Percentiles rank a stretch among this genome's conserved stretches.
phyloP scores from a whole-genome alignment of 495 filamentous ascomycete genomes.

The Entonaema liquescens region DNA sequence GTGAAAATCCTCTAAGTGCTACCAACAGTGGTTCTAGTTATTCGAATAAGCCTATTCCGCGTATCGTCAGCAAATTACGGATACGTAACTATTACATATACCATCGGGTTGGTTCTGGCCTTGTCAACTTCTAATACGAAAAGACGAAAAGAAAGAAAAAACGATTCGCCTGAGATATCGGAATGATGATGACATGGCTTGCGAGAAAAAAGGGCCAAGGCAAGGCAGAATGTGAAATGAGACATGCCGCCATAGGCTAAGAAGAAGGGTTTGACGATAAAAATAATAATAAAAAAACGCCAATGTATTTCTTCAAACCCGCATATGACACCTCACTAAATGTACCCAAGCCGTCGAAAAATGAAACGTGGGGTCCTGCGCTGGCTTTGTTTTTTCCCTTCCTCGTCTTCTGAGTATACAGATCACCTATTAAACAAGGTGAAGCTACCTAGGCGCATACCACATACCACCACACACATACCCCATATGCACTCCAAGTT shows the following conservation, averaged over 20 bases:
- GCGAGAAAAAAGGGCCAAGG: background rate
- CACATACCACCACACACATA: background rate
- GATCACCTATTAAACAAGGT: background rate
- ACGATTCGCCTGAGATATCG: background rate
- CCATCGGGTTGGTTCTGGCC: background rate
- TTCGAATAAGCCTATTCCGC: background rate
- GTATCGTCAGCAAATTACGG: background rate
- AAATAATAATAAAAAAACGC: background rate
- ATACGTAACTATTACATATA: background rate
- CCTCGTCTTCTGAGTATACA: background rate
- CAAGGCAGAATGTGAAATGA: background rate
- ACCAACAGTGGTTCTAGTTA: background rate
- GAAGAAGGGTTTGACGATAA: background rate
- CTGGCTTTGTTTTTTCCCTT: background rate
- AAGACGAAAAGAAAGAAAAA: background rate
- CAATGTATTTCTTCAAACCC: background rate
- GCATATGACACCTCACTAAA: slow-evolving; percentile 14
- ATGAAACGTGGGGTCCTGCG: slow-evolving; percentile 28
- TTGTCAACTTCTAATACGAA: background rate
- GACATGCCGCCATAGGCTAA: background rate
- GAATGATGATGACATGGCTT: slow-evolving; percentile 6
- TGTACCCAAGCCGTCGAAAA: slow-evolving; percentile 1
- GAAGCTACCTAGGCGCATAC: background rate
- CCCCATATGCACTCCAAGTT: background rate
- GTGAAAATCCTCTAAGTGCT: background rate